Evolutionary conservation across 2,329 filamentous ascomycete genomes (phyloP).

Genomic region (Exophiala viscosa): DNA sequence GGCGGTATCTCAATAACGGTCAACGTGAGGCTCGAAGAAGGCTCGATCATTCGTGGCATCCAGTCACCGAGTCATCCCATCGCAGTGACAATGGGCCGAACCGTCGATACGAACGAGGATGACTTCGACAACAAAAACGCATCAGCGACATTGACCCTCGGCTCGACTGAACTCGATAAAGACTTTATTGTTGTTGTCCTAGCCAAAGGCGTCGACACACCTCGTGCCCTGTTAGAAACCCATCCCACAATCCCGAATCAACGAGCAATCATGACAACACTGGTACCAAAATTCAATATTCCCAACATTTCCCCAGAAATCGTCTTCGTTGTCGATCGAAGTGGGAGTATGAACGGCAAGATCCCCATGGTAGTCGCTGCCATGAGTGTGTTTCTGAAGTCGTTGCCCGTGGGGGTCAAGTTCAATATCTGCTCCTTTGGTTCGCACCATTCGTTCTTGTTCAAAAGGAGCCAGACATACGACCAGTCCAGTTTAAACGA

Average conservation of each 20-base stretch:
- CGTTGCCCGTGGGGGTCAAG: slow-evolving; percentile 52
- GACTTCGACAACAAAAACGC: slow-evolving; percentile 55
- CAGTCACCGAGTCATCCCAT: slow-evolving; percentile 67
- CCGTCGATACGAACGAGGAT: slow-evolving; percentile 44
- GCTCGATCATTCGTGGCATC: slow-evolving; percentile 57
- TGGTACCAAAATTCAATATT: slow-evolving; percentile 67
- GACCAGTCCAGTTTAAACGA: slow-evolving; percentile 43
- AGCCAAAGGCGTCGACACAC: slow-evolving; percentile 57
- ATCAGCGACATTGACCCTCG: slow-evolving; percentile 58
- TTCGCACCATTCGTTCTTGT: slow-evolving; percentile 44
- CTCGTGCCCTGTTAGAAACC: slow-evolving; percentile 62
- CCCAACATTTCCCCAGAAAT: slow-evolving; percentile 58
- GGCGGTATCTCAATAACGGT: slow-evolving; percentile 54
- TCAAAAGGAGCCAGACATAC: slow-evolving; percentile 47
- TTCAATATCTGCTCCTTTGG: slow-evolving; percentile 62
- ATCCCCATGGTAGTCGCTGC: slow-evolving; percentile 49
- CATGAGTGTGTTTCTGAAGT: slow-evolving; percentile 57
- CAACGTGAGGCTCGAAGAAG: slow-evolving; percentile 57
- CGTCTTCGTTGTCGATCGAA: slow-evolving; percentile 69
- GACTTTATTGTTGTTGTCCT: slow-evolving; percentile 67
- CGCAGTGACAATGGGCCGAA: slow-evolving; percentile 60
- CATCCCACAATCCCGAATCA: slow-evolving; percentile 61
- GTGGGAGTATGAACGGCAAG: slow-evolving; percentile 56
- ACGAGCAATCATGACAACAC: slow-evolving; percentile 64
- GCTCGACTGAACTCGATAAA: slow-evolving; percentile 52